Conservation (phyloP, 75 land plant genomes). For the Sequoia sempervirens region DNA sequence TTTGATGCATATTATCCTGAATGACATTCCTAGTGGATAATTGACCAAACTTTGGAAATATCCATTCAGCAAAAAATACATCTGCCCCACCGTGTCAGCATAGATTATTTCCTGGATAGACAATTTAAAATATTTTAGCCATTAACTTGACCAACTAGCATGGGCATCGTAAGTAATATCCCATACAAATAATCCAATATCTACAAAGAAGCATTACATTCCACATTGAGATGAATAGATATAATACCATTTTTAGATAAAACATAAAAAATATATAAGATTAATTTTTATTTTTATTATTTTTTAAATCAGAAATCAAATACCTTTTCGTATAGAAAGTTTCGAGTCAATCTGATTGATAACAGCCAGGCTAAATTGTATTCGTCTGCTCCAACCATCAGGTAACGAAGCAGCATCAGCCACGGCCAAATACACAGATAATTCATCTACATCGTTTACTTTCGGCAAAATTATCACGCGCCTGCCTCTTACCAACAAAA, state of each 20-base stretch:
- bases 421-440: slow-evolving; percentile 94
- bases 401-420: slow-evolving; percentile 76
- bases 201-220: not conserved
- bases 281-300: not conserved
- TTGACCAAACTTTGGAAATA: not conserved
- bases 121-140: too few species aligned
- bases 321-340: slow-evolving; percentile 79
- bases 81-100: too few species aligned
- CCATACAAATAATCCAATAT: not conserved
- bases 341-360: slow-evolving; percentile 73
- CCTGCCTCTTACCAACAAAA: slow-evolving; percentile 37
- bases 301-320: not conserved
- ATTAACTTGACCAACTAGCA: not conserved
- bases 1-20: not conserved
- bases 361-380: slow-evolving; percentile 87
- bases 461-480: slow-evolving; percentile 87
- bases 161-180: not conserved
- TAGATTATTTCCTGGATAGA: too few species aligned
- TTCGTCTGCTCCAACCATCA: slow-evolving; percentile 91
- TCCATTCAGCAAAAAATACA: too few species aligned
- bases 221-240: not conserved
- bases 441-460: slow-evolving; percentile 89
- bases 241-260: too few species aligned
- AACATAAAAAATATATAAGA: not conserved
- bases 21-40: not conserved